Evolutionary conservation across 2,329 filamentous ascomycete genomes (phyloP).

Genomic region (Penicillium sp.): DNA sequence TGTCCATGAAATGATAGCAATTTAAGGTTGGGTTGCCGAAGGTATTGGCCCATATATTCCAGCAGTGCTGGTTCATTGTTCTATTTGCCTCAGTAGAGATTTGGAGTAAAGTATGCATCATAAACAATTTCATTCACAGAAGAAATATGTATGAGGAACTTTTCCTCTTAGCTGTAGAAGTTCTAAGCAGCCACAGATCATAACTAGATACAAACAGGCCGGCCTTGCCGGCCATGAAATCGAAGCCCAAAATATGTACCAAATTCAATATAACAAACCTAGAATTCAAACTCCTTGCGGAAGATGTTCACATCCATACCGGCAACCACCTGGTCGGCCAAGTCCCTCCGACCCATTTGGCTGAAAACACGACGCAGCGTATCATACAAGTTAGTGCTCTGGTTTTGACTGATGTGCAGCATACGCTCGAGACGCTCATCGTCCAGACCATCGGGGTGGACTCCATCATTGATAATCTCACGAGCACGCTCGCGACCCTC

Average conservation of each 20-base stretch:
- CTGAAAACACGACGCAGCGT: constrained; percentile 92
- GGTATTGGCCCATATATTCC: too few species aligned
- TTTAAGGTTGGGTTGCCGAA: too few species aligned
- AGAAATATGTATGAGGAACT: constrained; percentile 12
- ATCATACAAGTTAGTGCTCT: constrained; percentile 95
- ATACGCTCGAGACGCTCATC: constrained; percentile 82
- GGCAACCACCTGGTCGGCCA: constrained; percentile 82
- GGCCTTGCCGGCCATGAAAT: neutral
- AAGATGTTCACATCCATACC: constrained; percentile 92
- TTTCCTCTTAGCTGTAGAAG: neutral
- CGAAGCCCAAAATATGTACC: neutral
- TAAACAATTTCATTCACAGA: too few species aligned
- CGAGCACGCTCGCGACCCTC: constrained; percentile 80
- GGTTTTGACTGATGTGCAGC: constrained; percentile 78
- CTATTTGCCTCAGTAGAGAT: too few species aligned
- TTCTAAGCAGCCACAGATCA: constrained; percentile 4
- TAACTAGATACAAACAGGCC: constrained; percentile 13
- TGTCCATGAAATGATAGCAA: too few species aligned
- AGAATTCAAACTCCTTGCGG: constrained; percentile 88
- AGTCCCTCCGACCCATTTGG: constrained; percentile 86
- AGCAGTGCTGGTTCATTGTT: too few species aligned
- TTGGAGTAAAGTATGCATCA: too few species aligned
- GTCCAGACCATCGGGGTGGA: constrained; percentile 45
- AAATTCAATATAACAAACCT: constrained; percentile 10
- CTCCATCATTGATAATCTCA: constrained; percentile 70